Base-by-base conservation (phyloP, 805 yeast species). In the Yamadazyma takamatsuzukensis region DNA sequence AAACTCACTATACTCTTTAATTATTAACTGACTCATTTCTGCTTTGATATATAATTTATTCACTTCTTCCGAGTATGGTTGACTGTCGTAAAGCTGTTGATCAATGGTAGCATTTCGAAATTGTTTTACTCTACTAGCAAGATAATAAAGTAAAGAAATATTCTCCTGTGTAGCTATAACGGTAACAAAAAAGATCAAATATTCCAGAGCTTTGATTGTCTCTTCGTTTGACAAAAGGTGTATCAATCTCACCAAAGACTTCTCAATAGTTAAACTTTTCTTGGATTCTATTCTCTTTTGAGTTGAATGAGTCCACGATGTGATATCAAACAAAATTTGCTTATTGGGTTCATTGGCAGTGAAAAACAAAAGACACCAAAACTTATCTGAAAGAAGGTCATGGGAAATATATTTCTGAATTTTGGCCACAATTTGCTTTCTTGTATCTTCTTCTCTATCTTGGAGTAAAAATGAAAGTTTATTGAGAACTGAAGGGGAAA, bases 71-170 rank as follows among this genome's bases (percentile, higher is more conserved):
- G 61, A 51, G 11, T 23, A 33, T 4, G 40, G 33, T 9, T 22
- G 22, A 15, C 46, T 50, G 6, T 48, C 48, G 30, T 56, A 58
- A 4, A 40, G 14, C 0, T 48, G 52, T 4, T 58, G 62, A 4
- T 61, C 70, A 3, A 64, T 44, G 15, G 41, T 66, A 29, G 68
- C 70, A 58, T 86, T 95, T 32, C 77, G 68, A 46, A 79, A 83
- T 53, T 85, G 94, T 51, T 86, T 87, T 13, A 86, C 72, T 33
- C 95, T 69, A 37, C 83, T 83, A 0, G 93, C 78, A 30, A 85
- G 61, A 53, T 88, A 87, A 50, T 76, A 87, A 5, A 88, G 53
- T 37, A 86, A 53, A 5, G 90, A 81, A 21, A 83, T 64, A 45
- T 87, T 89, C 18, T 79, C 80, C 27, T 72, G 70, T 2, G 69